phyloP scores from a whole-genome alignment of 2,329 filamentous ascomycete species.

The Thyridium curvatum region DNA sequence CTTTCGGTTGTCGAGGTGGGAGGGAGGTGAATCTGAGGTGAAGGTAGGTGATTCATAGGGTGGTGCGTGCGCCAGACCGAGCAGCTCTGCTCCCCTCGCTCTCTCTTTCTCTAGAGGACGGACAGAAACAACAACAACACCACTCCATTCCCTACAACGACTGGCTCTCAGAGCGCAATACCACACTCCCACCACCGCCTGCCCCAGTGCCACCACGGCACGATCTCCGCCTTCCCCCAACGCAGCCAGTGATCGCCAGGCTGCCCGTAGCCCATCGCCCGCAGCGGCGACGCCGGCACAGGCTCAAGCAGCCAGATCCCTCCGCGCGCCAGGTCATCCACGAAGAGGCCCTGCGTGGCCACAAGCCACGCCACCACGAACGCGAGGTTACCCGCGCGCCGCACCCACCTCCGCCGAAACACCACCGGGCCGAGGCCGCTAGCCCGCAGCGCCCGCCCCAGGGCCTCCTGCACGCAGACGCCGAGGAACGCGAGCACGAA shows the following conservation, averaged over 20 bases:
- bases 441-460: constrained; percentile 24
- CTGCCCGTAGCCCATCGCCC: constrained; percentile 58
- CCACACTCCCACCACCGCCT: constrained; percentile 54
- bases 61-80: too few relatives aligned
- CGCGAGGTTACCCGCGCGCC: constrained; percentile 51
- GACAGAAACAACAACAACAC: too few relatives aligned
- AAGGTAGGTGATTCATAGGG: too few relatives aligned
- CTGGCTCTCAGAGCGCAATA: constrained; percentile 26
- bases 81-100: too few relatives aligned
- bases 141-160: too few relatives aligned
- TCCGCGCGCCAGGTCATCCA: constrained; percentile 67
- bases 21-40: too few relatives aligned
- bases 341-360: constrained; percentile 56
- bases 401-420: constrained; percentile 34
- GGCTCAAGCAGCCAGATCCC: constrained; percentile 80
- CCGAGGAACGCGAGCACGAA: constrained; percentile 67
- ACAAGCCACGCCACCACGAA: constrained; percentile 64
- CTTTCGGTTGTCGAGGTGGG: too few relatives aligned
- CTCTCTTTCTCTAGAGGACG: too few relatives aligned
- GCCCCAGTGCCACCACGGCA: constrained; percentile 51
- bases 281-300: constrained; percentile 66
- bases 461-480: constrained; percentile 49
- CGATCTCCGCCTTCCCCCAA: constrained; percentile 50
- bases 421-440: constrained; percentile 5
- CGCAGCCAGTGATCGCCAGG: constrained; percentile 60